Conservation (phyloP, 2,329 filamentous ascomycete genomes). For the Arthrobotrys entomopaga region DNA sequence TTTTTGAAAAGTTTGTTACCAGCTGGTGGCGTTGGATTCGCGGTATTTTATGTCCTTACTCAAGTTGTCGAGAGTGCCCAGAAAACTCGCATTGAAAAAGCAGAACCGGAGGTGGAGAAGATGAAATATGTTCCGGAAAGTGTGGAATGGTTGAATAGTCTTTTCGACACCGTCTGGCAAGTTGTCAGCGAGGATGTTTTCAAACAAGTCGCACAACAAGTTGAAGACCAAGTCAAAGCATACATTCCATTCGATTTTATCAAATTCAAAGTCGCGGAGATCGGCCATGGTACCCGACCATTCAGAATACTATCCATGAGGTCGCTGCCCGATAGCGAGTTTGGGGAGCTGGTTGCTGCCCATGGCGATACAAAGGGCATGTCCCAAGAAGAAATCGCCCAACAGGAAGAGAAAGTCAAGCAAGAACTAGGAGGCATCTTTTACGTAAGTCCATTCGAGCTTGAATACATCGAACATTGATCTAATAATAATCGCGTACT, state of each 20-base stretch:
- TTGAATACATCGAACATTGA: background rate
- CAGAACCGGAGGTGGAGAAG: slow-evolving; percentile 36
- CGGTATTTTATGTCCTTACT: slow-evolving; percentile 37
- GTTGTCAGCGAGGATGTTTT: slow-evolving; percentile 97
- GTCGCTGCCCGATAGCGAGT: slow-evolving; percentile 55
- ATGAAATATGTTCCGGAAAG: slow-evolving; percentile 56
- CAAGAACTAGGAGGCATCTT: slow-evolving; percentile 61
- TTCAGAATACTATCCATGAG: slow-evolving; percentile 74
- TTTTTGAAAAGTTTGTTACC: slow-evolving; percentile 44
- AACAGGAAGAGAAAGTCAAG: slow-evolving; percentile 74
- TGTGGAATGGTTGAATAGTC: slow-evolving; percentile 87
- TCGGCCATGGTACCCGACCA: slow-evolving; percentile 91
- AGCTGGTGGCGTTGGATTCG: slow-evolving; percentile 43
- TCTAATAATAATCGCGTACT: background rate
- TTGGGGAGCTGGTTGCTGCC: slow-evolving; percentile 46
- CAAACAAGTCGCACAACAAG: slow-evolving; percentile 82
- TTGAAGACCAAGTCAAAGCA: slow-evolving; percentile 96
- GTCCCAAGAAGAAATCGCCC: slow-evolving; percentile 42
- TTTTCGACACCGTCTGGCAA: slow-evolving; percentile 85
- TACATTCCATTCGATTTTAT: slow-evolving; percentile 72
- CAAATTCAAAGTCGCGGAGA: slow-evolving; percentile 85
- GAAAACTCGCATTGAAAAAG: slow-evolving; percentile 17
- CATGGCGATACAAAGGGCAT: slow-evolving; percentile 51
- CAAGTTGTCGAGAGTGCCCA: slow-evolving; percentile 41
- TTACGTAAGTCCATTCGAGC: slow-evolving; percentile 23